A percentile compares a stretch with the other conserved stretches of the same genome.
phyloP scores from a whole-genome alignment of 208 protist genomes.

The Wallacemonas rigidus region DNA sequence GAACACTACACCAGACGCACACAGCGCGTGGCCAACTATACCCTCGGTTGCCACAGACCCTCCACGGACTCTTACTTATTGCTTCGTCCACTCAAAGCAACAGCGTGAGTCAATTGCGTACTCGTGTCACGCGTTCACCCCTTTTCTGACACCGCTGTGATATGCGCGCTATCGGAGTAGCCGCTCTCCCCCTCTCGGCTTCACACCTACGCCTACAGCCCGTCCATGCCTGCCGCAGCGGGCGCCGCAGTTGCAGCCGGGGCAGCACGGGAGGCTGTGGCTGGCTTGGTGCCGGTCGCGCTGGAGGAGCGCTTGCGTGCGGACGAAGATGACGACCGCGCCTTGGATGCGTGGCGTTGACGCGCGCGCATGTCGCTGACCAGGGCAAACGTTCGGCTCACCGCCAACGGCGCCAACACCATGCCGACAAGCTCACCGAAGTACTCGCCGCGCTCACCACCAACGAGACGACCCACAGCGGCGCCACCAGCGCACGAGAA shows the following conservation, averaged over 20 bases:
- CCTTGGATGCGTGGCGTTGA: not conserved
- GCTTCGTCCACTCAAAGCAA: too few relatives aligned
- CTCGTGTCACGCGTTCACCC: too few relatives aligned
- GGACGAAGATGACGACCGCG: conserved; percentile 1
- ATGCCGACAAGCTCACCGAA: conserved; percentile 68
- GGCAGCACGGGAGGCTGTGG: not conserved
- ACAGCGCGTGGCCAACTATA: too few relatives aligned
- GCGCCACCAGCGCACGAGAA: conserved; percentile 46
- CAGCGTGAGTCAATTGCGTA: too few relatives aligned
- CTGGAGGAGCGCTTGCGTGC: conserved; percentile 11
- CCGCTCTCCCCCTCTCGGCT: too few relatives aligned
- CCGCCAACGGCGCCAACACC: conserved; percentile 31
- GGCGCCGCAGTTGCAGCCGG: not conserved
- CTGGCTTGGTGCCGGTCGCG: not conserved
- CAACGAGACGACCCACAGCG: conserved; percentile 45
- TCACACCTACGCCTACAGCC: not conserved
- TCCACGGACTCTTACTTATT: too few relatives aligned
- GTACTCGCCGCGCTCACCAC: conserved; percentile 68
- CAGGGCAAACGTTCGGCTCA: conserved; percentile 17
- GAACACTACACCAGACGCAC: too few relatives aligned
- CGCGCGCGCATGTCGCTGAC: conserved; percentile 3
- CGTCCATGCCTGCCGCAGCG: not conserved
- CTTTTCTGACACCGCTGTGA: not conserved
- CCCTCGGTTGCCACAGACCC: too few relatives aligned
- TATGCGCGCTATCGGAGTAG: too few relatives aligned